Evolutionary conservation across 345 rosid genomes (phyloP), one percentile per base, ranked within the genome.

Genomic region (Brassica nigra): DNA sequence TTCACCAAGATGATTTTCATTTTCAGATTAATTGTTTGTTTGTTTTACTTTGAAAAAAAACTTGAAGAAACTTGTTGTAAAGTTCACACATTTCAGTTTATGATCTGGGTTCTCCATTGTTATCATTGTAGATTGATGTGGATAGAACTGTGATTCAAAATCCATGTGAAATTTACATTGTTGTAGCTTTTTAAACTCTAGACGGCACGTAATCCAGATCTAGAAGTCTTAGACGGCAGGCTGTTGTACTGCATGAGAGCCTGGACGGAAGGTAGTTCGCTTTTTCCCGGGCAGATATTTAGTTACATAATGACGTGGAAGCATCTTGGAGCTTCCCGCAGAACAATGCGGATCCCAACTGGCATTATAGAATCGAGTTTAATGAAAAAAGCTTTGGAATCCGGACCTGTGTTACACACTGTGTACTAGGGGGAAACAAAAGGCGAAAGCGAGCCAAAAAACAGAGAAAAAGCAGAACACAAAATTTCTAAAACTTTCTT

Each of bases 371-470:
- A 75, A 52, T 64, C 31, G 59, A 70, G 11, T 63, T 57, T 18
- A 18, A 62, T 54, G 8, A 75, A 61, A 33, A 75, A 68, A 1
- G 30, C 30, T 70, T 75, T 70, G 73, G 63, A 75, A 70, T 70
- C 83, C 83, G 76, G 72, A 75, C 80, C 67, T 70, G 83, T 63
- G 15, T 59, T 49, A 49, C 55, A 55, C 44, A 67, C 31, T 78
- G 69, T 70, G 72, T 67, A 34, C 49, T 49, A 49, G 59, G 70
- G 64, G 5, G 15, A 36, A 36, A 54, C 18, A 36, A 36, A 55
- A n/a, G 34, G 4, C 75, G 75, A 80, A 80, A 74, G 83, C 83
- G 78, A 80, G 78, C 83, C 78, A 80, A 80, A 79, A 39, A 36
- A 62, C 4, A 49, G 18, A 28, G 34, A 71, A 27, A 80, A 63